phyloP scores from a whole-genome alignment of 192 early-diverging fungal genomes.

The Geranomyces variabilis region DNA sequence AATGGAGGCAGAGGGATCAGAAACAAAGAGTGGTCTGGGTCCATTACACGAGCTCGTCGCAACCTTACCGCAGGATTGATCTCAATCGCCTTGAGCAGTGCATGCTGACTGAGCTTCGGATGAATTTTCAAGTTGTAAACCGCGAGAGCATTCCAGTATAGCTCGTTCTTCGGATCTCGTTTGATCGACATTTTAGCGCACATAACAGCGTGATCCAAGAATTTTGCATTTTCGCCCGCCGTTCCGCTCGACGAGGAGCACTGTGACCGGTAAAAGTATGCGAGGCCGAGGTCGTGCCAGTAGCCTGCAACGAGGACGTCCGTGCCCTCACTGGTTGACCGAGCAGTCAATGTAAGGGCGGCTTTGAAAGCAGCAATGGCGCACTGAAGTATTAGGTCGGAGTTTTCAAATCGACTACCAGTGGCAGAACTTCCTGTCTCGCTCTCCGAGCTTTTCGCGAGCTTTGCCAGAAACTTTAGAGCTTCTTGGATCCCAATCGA shows the following conservation, averaged over 20 bases:
- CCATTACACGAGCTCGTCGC: not conserved
- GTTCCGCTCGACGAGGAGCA: not conserved
- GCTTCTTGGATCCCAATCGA: not conserved
- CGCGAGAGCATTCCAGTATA: slow-evolving; percentile 77
- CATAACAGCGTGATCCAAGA: slow-evolving; percentile 12
- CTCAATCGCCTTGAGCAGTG: slow-evolving; percentile 80
- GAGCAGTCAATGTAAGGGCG: slow-evolving; percentile 29
- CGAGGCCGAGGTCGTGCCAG: slow-evolving; percentile 41
- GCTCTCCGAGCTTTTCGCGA: not conserved
- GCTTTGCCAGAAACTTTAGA: not conserved
- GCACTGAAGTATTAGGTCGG: slow-evolving; percentile 20
- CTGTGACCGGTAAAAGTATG: slow-evolving; percentile 31
- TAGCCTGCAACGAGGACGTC: slow-evolving; percentile 20
- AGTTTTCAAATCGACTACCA: not conserved
- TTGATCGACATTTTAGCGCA: slow-evolving; percentile 27
- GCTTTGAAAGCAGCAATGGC: slow-evolving; percentile 28
- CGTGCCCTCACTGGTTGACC: not conserved
- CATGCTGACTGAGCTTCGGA: slow-evolving; percentile 76
- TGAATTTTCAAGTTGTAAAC: slow-evolving; percentile 53
- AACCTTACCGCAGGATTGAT: slow-evolving; percentile 63
- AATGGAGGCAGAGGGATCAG: not conserved
- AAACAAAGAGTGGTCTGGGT: not conserved
- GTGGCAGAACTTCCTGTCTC: not conserved
- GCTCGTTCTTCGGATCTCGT: slow-evolving; percentile 48
- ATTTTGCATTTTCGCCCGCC: not conserved